Evolutionary conservation across 2,329 filamentous ascomycete species (phyloP).

Genomic region (Ceratocystis colombiana): DNA sequence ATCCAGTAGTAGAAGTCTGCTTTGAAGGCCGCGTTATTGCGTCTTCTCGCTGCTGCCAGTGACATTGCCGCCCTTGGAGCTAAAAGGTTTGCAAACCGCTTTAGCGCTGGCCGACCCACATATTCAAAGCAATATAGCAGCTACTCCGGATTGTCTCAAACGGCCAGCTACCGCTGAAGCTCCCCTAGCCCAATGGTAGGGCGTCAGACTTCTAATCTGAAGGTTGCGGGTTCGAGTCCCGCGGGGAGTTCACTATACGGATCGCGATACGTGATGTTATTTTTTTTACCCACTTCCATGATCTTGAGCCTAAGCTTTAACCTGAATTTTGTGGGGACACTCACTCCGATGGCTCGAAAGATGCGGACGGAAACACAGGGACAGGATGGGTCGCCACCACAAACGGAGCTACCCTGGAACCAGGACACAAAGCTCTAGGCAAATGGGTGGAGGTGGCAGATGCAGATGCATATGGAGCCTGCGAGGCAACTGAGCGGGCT

Average conservation of each 20-base stretch:
- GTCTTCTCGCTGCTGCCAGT: no score
- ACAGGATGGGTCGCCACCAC: not conserved
- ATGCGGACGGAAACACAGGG: not conserved
- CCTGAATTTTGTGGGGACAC: not conserved
- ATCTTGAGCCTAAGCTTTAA: not conserved
- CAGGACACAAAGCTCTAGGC: not conserved
- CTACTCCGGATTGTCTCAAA: no score
- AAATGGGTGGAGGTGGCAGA: not conserved
- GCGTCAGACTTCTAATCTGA: constrained; percentile 27
- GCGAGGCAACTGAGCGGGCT: not conserved
- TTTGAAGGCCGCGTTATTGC: no score
- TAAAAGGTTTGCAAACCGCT: no score
- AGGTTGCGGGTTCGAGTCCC: constrained; percentile 26
- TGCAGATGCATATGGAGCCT: not conserved
- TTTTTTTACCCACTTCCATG: not conserved
- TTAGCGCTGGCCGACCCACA: no score
- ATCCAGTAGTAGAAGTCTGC: no score
- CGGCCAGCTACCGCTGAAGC: not conserved
- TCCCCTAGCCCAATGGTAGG: constrained; percentile 26
- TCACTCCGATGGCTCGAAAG: not conserved
- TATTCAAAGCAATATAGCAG: no score
- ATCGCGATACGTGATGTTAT: not conserved
- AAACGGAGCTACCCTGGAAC: not conserved
- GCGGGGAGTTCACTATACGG: constrained; percentile 17
- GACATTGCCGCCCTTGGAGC: no score